Evolutionary conservation across 2,329 filamentous ascomycete genomes (phyloP), one percentile per base, ranked within the genome.

Genomic region (Xenoacremonium recifei): DNA sequence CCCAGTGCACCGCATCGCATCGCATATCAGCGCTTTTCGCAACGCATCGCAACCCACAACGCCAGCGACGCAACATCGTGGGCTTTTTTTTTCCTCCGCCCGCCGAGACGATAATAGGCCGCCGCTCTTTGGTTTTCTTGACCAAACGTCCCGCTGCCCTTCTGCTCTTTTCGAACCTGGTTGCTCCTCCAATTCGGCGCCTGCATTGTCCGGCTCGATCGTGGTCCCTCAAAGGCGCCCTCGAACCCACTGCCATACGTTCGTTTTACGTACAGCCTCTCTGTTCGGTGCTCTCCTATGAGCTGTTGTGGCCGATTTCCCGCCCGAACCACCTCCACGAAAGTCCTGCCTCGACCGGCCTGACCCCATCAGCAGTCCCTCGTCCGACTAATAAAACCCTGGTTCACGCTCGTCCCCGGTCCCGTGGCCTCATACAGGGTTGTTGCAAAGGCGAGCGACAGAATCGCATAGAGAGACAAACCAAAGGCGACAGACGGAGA

Each of bases 211-310:
- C 53, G 52, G 48, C 41, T 44, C 42, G n/a, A n/a, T n/a, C n/a
- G 38, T 39, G 48, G 35, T 44, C 47, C 42, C n/a, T n/a, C n/a
- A 39, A 41, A 47, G 47, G 47, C 48, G 46, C 50, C 51, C 45
- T 50, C 49, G 46, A 59, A 56, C 59, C 62, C 62, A 61, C 60
- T 42, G 53, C 51, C 55, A 54, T 55, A 57, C 56, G 48, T 61
- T 55, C 45, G 45, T 60, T 62, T 65, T 64, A 65, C 62, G 61
- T 65, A 65, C 63, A 57, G 51, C 43, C 50, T 51, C n/a, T n/a
- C 35, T 40, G 54, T 11, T 37, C 38, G 42, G 21, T 38, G 37
- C 44, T 37, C 42, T 49, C 39, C 40, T 40, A 49, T 49, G 48
- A 51, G 45, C 38, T 43, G 37, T 30, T 21, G 43, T 53, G 41